Evolutionary conservation across 2,329 filamentous ascomycete genomes (phyloP).

Genomic region (Scopulariopsis brevicaulis): DNA sequence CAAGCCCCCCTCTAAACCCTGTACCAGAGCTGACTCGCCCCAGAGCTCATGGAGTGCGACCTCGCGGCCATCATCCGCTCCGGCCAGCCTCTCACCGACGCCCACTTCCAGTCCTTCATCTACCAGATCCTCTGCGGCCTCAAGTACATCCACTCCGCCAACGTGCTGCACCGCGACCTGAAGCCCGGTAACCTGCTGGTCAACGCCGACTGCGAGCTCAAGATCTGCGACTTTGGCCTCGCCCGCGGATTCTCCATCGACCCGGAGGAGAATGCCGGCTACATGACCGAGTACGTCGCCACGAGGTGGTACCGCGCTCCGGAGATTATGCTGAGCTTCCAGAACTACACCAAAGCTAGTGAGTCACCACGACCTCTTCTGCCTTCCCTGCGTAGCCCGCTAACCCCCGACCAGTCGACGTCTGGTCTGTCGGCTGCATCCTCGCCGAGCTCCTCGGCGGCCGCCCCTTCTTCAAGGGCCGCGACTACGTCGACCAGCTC

Average conservation of each 20-base stretch:
- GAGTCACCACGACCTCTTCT: constrained; percentile 32
- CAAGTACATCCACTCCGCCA: constrained; percentile 98
- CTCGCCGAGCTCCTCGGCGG: constrained; percentile 91
- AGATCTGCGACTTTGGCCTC: constrained; percentile 97
- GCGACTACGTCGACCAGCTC: constrained; percentile 97
- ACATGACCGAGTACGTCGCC: constrained; percentile 99
- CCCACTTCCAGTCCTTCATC: constrained; percentile 99
- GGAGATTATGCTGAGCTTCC: constrained; percentile 99
- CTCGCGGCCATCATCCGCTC: constrained; percentile 95
- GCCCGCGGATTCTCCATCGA: constrained; percentile 95
- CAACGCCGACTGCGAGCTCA: constrained; percentile 97
- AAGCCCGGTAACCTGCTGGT: constrained; percentile 96
- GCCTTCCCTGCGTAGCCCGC: not conserved
- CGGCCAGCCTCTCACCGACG: constrained; percentile 92
- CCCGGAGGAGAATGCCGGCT: constrained; percentile 95
- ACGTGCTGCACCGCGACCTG: constrained; percentile 90
- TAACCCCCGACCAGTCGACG: constrained; percentile 59
- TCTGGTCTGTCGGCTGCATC: constrained; percentile 98
- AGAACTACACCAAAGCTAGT: constrained; percentile 99
- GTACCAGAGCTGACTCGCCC: not conserved
- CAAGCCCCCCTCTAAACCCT: not conserved
- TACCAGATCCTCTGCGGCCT: constrained; percentile 98
- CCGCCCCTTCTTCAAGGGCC: constrained; percentile 97
- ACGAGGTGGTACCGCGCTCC: constrained; percentile 92
- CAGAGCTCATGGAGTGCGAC: constrained; percentile 99